Percentiles rank a stretch among this genome's conserved stretches.
Conservation (phyloP, 768 basidiomycete species). For the Nidula microcarpa region DNA sequence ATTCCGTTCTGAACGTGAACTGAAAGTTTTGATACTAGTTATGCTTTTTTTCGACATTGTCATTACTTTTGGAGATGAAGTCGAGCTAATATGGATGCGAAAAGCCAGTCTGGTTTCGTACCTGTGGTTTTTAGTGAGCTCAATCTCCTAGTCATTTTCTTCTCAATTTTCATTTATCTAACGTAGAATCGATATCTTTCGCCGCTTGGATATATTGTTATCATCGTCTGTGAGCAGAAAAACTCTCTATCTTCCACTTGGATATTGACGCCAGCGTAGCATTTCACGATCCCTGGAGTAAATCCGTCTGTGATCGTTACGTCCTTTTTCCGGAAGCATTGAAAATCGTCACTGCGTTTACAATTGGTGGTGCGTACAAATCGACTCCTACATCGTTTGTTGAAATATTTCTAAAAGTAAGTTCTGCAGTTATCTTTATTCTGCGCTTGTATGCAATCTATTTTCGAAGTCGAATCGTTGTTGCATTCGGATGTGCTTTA, state of each 20-base stretch:
- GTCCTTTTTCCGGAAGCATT: constrained; percentile 30
- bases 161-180: background rate
- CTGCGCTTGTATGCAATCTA: constrained; percentile 27
- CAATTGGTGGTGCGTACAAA: constrained; percentile 23
- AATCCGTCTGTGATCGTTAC: constrained; percentile 25
- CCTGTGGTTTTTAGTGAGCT: constrained; percentile 25
- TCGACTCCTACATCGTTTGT: background rate
- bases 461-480: constrained; percentile 11
- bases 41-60: constrained; percentile 34
- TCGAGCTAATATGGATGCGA: constrained; percentile 29
- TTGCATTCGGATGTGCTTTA: constrained; percentile 12
- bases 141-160: background rate
- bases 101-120: constrained; percentile 22
- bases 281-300: constrained; percentile 29
- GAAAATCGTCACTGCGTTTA: constrained; percentile 24
- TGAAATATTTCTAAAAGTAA: background rate
- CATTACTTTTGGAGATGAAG: constrained; percentile 30
- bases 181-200: constrained; percentile 31
- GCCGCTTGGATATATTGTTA: constrained; percentile 30
- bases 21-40: constrained; percentile 11
- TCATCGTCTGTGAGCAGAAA: constrained; percentile 25
- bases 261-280: constrained; percentile 11
- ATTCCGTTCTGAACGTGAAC: background rate
- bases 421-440: constrained; percentile 22
- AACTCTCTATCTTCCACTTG: background rate